phyloP scores from a whole-genome alignment of 2,329 filamentous ascomycete species.

The Cordyceps cateniannulata region DNA sequence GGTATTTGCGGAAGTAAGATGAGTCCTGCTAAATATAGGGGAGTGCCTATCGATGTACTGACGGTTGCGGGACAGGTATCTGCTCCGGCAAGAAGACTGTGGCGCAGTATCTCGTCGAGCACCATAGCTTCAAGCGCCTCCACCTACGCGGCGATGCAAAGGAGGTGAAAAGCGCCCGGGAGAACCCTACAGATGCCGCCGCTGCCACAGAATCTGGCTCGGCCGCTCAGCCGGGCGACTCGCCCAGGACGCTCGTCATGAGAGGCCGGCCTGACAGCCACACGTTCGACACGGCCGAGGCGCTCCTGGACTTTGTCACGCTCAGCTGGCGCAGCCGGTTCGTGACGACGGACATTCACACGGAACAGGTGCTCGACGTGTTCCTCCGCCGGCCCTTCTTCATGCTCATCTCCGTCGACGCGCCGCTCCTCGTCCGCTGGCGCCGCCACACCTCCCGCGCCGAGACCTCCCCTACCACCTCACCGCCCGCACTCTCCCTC shows the following conservation, averaged over 20 bases:
- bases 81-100: conserved; percentile 91
- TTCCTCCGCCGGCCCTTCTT: conserved; percentile 83
- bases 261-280: conserved; percentile 19
- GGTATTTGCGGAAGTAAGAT: conserved; percentile 65
- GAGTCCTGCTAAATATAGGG: conserved; percentile 5
- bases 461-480: conserved; percentile 1
- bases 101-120: conserved; percentile 76
- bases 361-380: conserved; percentile 65
- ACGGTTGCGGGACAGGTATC: conserved; percentile 53
- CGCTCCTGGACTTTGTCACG: conserved; percentile 79
- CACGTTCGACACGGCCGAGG: conserved; percentile 55
- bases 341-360: conserved; percentile 78
- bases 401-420: conserved; percentile 85
- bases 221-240: conserved; percentile 11
- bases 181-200: not conserved
- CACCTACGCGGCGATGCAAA: conserved; percentile 38
- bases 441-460: conserved; percentile 55
- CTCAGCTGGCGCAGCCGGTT: conserved; percentile 75
- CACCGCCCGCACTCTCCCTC: conserved; percentile 31
- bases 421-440: conserved; percentile 80
- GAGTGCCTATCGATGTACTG: not conserved
- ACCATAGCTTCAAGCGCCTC: conserved; percentile 75
- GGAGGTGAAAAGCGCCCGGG: not conserved
- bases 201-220: conserved; percentile 10
- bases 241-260: conserved; percentile 8